A percentile compares a stretch with the other conserved stretches of the same genome.
Conservation (phyloP, 768 basidiomycete genomes). For the Coprinopsis cinerea region DNA sequence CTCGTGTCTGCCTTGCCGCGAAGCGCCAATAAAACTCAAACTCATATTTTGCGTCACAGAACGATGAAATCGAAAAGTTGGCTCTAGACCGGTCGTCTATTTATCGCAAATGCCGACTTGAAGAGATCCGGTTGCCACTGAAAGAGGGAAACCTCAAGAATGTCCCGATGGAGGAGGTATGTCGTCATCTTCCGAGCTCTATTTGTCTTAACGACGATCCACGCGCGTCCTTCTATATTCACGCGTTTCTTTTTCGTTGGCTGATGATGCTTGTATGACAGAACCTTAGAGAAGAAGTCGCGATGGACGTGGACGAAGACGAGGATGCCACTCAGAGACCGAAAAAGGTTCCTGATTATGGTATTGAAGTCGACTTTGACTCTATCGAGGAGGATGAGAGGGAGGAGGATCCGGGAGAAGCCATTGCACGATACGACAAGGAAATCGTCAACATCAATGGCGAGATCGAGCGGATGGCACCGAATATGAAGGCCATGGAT, state of each 20-base stretch:
- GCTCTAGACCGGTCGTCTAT: slow-evolving; percentile 79
- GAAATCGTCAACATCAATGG: slow-evolving; percentile 60
- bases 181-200: slow-evolving; percentile 9
- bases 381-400: slow-evolving; percentile 69
- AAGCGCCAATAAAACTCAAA: background rate
- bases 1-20: slow-evolving; percentile 15
- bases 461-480: slow-evolving; percentile 91
- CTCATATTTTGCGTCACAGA: slow-evolving; percentile 17
- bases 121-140: slow-evolving; percentile 84
- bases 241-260: no score
- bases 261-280: slow-evolving; percentile 25
- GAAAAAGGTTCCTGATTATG: slow-evolving; percentile 72
- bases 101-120: slow-evolving; percentile 90
- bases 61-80: slow-evolving; percentile 85
- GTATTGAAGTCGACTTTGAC: slow-evolving; percentile 85
- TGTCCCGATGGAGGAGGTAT: slow-evolving; percentile 93
- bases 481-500: slow-evolving; percentile 96
- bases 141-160: slow-evolving; percentile 69
- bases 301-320: slow-evolving; percentile 90
- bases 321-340: slow-evolving; percentile 75
- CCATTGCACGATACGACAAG: slow-evolving; percentile 67
- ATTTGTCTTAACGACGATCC: background rate
- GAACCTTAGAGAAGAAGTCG: slow-evolving; percentile 80
- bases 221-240: no score
- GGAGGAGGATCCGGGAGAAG: slow-evolving; percentile 59